Conservation (phyloP, 129 eudicot species). For the carrot (Daucus carota) region DH1_v3.0 NC_030384.2:21912501-21913000, state of each 20-base stretch:
- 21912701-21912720: slow-evolving; percentile 38
- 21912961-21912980: slow-evolving; percentile 75
- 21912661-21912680: slow-evolving; percentile 87
- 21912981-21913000: slow-evolving; percentile 78
- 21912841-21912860: slow-evolving; percentile 81
- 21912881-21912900: background rate
- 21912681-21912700: slow-evolving; percentile 48
- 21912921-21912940: slow-evolving; percentile 12
- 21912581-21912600: background rate
- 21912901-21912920: background rate
- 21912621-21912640: background rate
- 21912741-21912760: slow-evolving; percentile 51
- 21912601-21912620: background rate
- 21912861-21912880: slow-evolving; percentile 33
- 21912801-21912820: slow-evolving; percentile 51
- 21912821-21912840: slow-evolving; percentile 61
- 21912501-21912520: background rate
- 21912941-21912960: slow-evolving; percentile 71
- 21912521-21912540: background rate
- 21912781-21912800: slow-evolving; percentile 38
- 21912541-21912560: background rate
- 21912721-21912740: slow-evolving; percentile 55
- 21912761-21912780: slow-evolving; percentile 65
- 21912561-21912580: background rate
- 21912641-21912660: background rate